Conservation (phyloP, 257 asterid species). For the Henckelia pumila region DNA sequence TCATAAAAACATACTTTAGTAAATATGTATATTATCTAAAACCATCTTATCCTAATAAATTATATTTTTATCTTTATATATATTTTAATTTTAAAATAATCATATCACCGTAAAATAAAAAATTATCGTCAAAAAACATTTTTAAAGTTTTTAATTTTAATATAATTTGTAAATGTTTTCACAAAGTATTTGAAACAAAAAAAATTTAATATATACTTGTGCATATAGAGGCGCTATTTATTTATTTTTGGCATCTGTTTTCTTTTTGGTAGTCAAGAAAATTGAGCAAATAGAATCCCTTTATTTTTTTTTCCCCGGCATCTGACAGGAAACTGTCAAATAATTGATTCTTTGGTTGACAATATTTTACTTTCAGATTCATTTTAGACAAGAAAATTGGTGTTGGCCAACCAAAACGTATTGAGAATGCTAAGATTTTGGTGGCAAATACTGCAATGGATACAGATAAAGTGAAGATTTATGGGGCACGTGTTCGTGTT, state of each 20-base stretch:
- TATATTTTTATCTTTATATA: too few species aligned
- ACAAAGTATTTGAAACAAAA: too few species aligned
- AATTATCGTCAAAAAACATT: too few species aligned
- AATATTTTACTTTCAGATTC: conserved; percentile 50
- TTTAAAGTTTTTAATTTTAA: too few species aligned
- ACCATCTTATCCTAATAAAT: too few species aligned
- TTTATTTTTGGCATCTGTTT: conserved; percentile 1
- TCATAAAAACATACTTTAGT: too few species aligned
- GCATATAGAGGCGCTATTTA: too few species aligned
- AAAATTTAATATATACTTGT: too few species aligned
- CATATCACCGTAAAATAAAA: too few species aligned
- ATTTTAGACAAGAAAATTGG: conserved; percentile 96
- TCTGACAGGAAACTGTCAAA: neutral
- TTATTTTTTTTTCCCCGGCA: neutral
- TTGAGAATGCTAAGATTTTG: conserved; percentile 90
- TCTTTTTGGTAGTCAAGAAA: conserved; percentile 2
- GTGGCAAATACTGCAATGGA: conserved; percentile 99
- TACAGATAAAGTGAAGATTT: conserved; percentile 95
- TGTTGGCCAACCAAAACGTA: conserved; percentile 96
- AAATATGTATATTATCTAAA: too few species aligned
- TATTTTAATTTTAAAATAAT: too few species aligned
- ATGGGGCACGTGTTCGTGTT: conserved; percentile 98
- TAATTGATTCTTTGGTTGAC: neutral
- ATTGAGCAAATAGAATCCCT: neutral
- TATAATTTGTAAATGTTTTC: too few species aligned